Evolutionary conservation across 2,329 filamentous ascomycete species (phyloP), one percentile per base, ranked within the genome.

Genomic region (Exophiala calicioides): DNA sequence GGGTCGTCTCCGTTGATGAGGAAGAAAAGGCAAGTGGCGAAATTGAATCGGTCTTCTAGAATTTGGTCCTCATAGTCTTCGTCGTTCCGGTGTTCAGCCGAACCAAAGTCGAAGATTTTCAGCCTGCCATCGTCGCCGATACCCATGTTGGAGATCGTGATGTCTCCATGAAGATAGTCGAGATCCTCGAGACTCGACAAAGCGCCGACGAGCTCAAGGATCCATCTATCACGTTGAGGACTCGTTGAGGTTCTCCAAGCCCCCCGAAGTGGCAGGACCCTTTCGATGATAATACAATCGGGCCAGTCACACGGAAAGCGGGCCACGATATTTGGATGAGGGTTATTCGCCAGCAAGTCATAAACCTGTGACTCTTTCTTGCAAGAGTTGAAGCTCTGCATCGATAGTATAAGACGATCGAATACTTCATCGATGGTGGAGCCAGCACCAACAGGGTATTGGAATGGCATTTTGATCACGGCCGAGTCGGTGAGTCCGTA

Each of bases 101-200:
- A 46, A 29, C 43, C 43, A 39, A 46, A 40, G 35, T 46, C 43
- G 24, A 46, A 46, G 12, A 40, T 5, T 32, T 46, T 46, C 19
- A 46, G 34, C 16, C 24, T 26, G 15, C 40, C 32, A 12, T 38
- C 23, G 32, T 32, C 7, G 20, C 19, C 43, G 36, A 46, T 40
- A 20, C 43, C 43, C 5, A 40, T 40, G 33, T 46, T 46, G 32
- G n/a, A 35, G n/a, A 36, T 44, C 21, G 32, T 44, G 30, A 44
- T 44, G 15, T 44, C 41, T 37, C 41, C 41, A 15, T 44, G 31
- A 30, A 44, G 13, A 20, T 44, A 44, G 2, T 16, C 41, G 8
- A 37, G 41, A 35, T 37, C 26, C 12, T 36, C 32, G 2, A 44
- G 12, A n/a, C 16, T 27, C 15, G 41, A 27, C 32, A 44, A 16